Evolutionary conservation across 768 basidiomycete genomes (phyloP), one percentile per base, ranked within the genome.

Genomic region (Lentinula edodes): DNA sequence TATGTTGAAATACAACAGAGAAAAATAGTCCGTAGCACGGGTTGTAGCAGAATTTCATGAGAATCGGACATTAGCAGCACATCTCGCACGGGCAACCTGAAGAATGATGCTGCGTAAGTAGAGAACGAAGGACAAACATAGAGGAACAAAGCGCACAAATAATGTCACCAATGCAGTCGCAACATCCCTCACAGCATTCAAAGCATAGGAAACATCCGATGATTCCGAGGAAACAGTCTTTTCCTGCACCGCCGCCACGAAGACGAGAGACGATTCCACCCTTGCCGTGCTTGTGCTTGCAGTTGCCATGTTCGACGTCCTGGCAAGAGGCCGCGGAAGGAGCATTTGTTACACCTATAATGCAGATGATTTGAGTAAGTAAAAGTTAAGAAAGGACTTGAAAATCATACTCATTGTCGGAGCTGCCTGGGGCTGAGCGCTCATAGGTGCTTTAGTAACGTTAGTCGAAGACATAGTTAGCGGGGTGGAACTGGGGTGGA

Each of bases 31-130:
- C 46, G 46, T 18, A 12, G 18, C 23, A 48, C 18, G 52, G 32
- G 3, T 53, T 35, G 28, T 34, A 35, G 28, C 28, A 28, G 28
- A 28, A 28, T 28, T 28, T 28, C 32, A 53, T 35, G 13, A 34
- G 34, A 53, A 10, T 23, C 57, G 57, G 20, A 35, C 36, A 20
- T 76, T 76, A 87, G 70, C 87, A 89, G 71, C 83, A 85, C 83
- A 89, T 83, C 75, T 90, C 89, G 77, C 89, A 90, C 8, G 89
- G 89, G 79, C 88, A 90, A 73, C 88, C 88, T 90, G 64, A 35
- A 36, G n/a, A 28, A 8, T 10, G 32, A 43, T 13, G 34, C 46
- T 16, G 16, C 7, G 8, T 52, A 15, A 8, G 55, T 55, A 23
- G 48, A 18, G 12, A 15, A 13, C 18, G 16, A 36, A 5, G 39